Evolutionary conservation across 345 rosid species (phyloP), one percentile per base, ranked within the genome.

Genomic region (Aquilaria sinensis): DNA sequence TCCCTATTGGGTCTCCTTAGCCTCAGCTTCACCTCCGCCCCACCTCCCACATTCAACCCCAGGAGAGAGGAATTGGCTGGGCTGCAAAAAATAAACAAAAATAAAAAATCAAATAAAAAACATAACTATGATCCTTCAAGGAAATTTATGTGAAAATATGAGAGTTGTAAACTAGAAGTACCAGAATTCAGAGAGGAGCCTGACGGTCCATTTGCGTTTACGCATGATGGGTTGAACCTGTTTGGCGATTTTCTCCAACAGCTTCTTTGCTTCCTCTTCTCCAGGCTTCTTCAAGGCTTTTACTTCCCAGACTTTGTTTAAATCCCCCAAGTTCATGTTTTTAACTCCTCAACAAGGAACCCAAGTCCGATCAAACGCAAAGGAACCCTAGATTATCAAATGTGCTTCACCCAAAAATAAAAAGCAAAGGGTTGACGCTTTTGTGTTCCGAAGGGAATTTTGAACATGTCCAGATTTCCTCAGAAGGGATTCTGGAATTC

Each of bases 21-120:
- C 79, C 92, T 81, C 72, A 94, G 46, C 80, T 88, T 94, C 63
- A 88, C 89, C 10, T 85, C 75, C 45, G 81, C 73, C 43, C 97
- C 95, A 0, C 72, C 75, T 71, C 84, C 85, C 9, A 90, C 90
- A 72, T 90, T 94, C 72, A 88, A 61, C 43, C 97, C 99, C 61
- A 94, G 74, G 53, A 90, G 87, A 62, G 77, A 65, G 29, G 81
- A 79, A 75, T 85, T 84, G 15, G 62, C 85, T 6, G 97, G 94
- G 67, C 99, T 93, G 69, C 70, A 70, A 34, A 58, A 37, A 56
- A 53, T 10, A 61, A 5, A 31, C 15, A 31, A 49, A 34, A 53
- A 46, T 51, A 3, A 50, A 64, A 11, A 64, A 47, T 13, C 31
- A 46, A 0, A 16, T 29, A 59, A 46, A 15, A 12, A 23, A 23